phyloP scores from a whole-genome alignment of 2,329 filamentous ascomycete species.

The Apiospora rasikravindrae region DNA sequence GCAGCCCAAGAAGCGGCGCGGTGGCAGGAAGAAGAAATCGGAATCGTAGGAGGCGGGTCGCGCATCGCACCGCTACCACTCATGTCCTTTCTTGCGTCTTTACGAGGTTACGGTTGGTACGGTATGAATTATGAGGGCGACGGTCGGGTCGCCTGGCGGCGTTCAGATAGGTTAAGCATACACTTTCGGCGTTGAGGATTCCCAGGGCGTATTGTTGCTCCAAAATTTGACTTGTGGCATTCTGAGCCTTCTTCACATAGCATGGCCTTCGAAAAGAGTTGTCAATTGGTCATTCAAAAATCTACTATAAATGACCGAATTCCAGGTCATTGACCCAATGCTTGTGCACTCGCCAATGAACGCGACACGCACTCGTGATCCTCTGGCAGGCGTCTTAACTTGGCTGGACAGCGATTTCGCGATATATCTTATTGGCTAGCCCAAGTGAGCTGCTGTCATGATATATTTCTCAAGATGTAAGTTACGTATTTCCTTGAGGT shows the following conservation, averaged over 20 bases:
- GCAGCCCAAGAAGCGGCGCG: conserved; percentile 52
- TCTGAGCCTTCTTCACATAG: neutral
- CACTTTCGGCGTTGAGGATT: conserved; percentile 19
- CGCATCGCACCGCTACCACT: neutral
- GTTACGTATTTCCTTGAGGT: neutral
- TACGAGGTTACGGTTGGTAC: conserved; percentile 19
- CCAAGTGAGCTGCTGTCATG: neutral
- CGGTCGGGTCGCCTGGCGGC: conserved; percentile 12
- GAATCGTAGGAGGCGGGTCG: neutral
- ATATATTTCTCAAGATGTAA: neutral
- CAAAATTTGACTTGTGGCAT: conserved; percentile 13
- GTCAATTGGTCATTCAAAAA: neutral
- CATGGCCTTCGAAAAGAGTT: neutral
- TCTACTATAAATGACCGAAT: neutral
- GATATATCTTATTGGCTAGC: neutral
- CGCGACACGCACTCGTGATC: neutral
- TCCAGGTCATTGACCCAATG: neutral
- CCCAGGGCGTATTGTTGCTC: conserved; percentile 2
- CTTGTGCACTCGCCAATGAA: neutral
- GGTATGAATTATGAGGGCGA: conserved; percentile 20
- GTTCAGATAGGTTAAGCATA: conserved; percentile 18
- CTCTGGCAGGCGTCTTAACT: neutral
- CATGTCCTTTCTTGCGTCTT: conserved; percentile 16
- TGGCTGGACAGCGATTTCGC: neutral
- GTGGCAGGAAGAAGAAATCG: conserved; percentile 57